Percentiles rank a stretch among this genome's conserved stretches.
Conservation (phyloP, 805 yeast species). For the Teunomyces stri region DNA sequence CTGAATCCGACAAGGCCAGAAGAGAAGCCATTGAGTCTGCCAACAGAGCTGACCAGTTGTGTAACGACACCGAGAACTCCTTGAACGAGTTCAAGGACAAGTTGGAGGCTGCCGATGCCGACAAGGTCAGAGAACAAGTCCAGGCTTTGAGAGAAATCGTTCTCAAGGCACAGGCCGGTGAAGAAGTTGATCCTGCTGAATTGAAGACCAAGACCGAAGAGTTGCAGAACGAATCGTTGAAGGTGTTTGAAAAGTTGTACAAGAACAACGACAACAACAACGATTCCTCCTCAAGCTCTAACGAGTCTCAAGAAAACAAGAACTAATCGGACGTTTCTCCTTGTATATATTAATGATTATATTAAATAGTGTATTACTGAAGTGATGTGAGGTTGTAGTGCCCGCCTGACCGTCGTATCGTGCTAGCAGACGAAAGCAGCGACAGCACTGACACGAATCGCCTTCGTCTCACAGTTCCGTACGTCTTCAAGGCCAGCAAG, state of each 20-base stretch:
- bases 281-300: slow-evolving; percentile 12
- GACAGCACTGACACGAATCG: neutral
- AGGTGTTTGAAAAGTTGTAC: slow-evolving; percentile 67
- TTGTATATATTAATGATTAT: slow-evolving; percentile 10
- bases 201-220: slow-evolving; percentile 74
- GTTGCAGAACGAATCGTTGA: slow-evolving; percentile 71
- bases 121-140: slow-evolving; percentile 51
- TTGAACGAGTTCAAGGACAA: slow-evolving; percentile 49
- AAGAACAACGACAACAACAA: slow-evolving; percentile 25
- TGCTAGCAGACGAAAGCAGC: slow-evolving; percentile 5
- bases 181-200: slow-evolving; percentile 58
- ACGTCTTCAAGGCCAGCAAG: neutral
- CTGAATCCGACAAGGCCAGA: slow-evolving; percentile 83
- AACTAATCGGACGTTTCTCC: slow-evolving; percentile 17
- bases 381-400: slow-evolving; percentile 6
- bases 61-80: slow-evolving; percentile 50
- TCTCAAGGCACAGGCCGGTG: slow-evolving; percentile 62
- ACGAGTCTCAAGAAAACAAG: slow-evolving; percentile 23
- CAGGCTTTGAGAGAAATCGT: slow-evolving; percentile 61
- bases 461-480: neutral
- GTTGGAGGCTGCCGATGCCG: slow-evolving; percentile 45
- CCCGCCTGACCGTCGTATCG: slow-evolving; percentile 7
- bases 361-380: slow-evolving; percentile 1
- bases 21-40: slow-evolving; percentile 82
- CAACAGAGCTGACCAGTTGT: slow-evolving; percentile 78